These are phyloP conservation scores for grape (Vitis vinifera) DNA, from an alignment of 164 flowering plant species.

Conservation along the genomic window DNA sequence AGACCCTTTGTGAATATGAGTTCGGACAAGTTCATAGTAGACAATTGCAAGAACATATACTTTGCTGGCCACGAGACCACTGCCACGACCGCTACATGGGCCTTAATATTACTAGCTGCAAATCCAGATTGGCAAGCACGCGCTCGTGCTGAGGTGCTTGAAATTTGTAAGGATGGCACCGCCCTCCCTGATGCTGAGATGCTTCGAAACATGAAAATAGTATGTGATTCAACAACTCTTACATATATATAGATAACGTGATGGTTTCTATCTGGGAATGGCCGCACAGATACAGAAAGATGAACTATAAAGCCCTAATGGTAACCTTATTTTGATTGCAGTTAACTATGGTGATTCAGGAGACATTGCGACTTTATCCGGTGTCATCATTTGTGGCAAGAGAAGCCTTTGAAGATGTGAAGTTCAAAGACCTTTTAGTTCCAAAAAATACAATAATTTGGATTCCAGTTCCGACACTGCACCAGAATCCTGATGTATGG, in stretches of 20 bases:
- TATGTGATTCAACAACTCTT: constrained; percentile 6
- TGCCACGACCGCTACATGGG: constrained; percentile 48
- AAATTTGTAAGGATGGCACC: constrained; percentile 23
- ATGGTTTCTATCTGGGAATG: too few species aligned
- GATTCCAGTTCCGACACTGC: constrained; percentile 35
- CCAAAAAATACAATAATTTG: constrained; percentile 42
- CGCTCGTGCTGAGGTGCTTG: constrained; percentile 45
- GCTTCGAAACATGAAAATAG: constrained; percentile 46
- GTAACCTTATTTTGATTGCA: constrained; percentile 11
- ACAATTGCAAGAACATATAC: constrained; percentile 61
- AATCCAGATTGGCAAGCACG: constrained; percentile 59
- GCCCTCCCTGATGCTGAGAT: constrained; percentile 25
- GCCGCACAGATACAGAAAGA: too few species aligned
- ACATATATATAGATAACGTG: too few species aligned
- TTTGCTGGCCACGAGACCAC: constrained; percentile 62
- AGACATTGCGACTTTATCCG: constrained; percentile 56
- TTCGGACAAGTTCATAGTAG: constrained; percentile 40
- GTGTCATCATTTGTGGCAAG: constrained; percentile 34
- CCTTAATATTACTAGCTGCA: constrained; percentile 45
- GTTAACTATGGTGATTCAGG: constrained; percentile 58
- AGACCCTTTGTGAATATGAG: constrained; percentile 7
- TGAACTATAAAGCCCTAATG: too few species aligned
- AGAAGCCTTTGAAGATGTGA: constrained; percentile 41
- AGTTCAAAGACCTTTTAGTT: constrained; percentile 26
- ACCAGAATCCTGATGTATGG: constrained; percentile 40